Conservation (phyloP, 1,284 basidiomycete genomes). For the Boletus mariae region DNA sequence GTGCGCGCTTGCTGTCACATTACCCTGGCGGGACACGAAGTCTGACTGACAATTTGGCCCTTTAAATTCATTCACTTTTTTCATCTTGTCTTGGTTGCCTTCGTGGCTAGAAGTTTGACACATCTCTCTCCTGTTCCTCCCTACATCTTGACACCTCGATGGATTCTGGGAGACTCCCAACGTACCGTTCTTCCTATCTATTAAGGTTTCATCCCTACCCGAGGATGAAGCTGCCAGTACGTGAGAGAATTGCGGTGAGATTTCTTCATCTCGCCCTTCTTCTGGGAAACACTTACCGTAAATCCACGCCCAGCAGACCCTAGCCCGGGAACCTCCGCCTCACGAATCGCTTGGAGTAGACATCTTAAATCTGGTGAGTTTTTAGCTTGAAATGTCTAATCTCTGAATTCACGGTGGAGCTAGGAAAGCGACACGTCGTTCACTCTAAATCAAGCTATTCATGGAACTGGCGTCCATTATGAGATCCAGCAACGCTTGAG, state of each 20-base stretch:
- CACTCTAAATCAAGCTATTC: constrained; percentile 10
- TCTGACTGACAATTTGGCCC: too few relatives aligned
- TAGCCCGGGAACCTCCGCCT: too few relatives aligned
- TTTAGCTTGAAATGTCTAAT: too few relatives aligned
- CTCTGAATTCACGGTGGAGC: background rate
- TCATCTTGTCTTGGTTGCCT: background rate
- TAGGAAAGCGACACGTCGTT: constrained; percentile 12
- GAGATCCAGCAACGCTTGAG: constrained; percentile 16
- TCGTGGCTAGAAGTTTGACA: constrained; percentile 1
- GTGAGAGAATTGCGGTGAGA: constrained; percentile 27
- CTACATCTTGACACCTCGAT: constrained; percentile 7
- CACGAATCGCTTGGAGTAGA: too few relatives aligned
- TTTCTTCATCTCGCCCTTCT: background rate
- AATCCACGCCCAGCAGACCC: too few relatives aligned
- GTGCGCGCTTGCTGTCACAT: constrained; percentile 29
- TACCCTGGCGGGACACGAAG: background rate
- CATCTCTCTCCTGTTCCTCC: background rate
- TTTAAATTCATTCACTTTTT: too few relatives aligned
- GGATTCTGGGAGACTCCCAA: constrained; percentile 19
- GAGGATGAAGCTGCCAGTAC: constrained; percentile 8
- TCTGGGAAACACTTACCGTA: background rate
- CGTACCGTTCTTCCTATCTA: constrained; percentile 31
- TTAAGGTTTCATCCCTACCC: constrained; percentile 22
- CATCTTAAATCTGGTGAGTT: too few relatives aligned
- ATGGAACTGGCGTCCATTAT: background rate